phyloP scores from a whole-genome alignment of 1,284 basidiomycete genomes.

The Puccinia hordei region DNA sequence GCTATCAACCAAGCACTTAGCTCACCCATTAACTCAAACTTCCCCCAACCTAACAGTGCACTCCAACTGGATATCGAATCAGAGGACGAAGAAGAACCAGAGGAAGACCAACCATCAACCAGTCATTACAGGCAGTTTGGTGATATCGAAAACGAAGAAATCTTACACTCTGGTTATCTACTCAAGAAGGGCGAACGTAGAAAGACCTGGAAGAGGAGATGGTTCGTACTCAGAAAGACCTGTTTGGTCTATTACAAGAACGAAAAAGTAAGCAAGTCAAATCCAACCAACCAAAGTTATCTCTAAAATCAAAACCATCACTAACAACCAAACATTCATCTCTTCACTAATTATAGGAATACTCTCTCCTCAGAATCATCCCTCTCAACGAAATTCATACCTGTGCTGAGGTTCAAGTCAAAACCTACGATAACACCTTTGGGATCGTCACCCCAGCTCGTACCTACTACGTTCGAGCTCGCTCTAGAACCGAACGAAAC shows the following conservation, averaged over 20 bases:
- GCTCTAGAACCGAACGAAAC: conserved; percentile 70
- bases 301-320: too few relatives aligned
- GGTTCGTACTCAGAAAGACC: conserved; percentile 90
- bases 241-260: conserved; percentile 97
- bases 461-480: conserved; percentile 90
- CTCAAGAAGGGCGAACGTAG: conserved; percentile 94
- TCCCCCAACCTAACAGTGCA: background rate
- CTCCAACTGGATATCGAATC: conserved; percentile 39
- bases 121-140: conserved; percentile 47
- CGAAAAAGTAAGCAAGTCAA: conserved; percentile 67
- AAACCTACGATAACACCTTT: conserved; percentile 85
- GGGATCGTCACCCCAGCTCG: conserved; percentile 87
- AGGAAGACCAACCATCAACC: conserved; percentile 24
- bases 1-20: conserved; percentile 28
- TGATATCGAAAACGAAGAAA: conserved; percentile 50
- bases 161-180: conserved; percentile 69
- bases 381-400: conserved; percentile 87
- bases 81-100: conserved; percentile 37
- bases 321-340: background rate
- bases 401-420: conserved; percentile 81
- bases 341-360: conserved; percentile 64
- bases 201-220: conserved; percentile 99
- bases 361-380: conserved; percentile 84
- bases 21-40: background rate
- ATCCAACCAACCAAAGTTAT: too few relatives aligned